A percentile compares a stretch with the other conserved stretches of the same genome.
phyloP scores from a whole-genome alignment of 768 basidiomycete genomes.

The Pleurotus djamor region DNA sequence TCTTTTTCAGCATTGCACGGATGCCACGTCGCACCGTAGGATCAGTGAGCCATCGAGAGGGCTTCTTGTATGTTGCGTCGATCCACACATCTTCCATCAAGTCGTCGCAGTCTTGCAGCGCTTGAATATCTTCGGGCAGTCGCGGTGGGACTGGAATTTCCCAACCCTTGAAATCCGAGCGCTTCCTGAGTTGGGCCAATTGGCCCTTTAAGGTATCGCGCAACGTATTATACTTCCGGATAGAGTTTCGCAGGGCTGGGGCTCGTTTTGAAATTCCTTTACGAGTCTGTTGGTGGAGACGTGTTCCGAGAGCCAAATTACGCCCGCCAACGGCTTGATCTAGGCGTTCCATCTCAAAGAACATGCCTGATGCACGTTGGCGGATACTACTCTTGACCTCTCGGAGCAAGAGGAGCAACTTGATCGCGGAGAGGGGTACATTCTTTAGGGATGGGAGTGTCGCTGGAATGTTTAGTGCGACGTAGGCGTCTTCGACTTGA shows the following conservation, averaged over 20 bases:
- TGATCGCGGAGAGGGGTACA: no score
- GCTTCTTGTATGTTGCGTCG: conserved; percentile 2
- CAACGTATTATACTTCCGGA: no score
- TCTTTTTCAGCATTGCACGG: conserved; percentile 17
- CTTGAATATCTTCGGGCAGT: conserved; percentile 24
- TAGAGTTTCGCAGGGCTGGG: conserved; percentile 12
- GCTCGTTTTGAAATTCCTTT: no score
- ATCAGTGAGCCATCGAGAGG: conserved; percentile 31
- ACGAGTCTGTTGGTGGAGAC: no score
- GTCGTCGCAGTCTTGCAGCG: conserved; percentile 16
- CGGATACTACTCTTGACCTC: conserved; percentile 38
- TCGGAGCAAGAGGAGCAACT: conserved; percentile 25
- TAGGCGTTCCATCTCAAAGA: conserved; percentile 35
- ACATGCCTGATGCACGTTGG: conserved; percentile 26
- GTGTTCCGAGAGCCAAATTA: conserved; percentile 30
- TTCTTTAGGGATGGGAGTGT: no score
- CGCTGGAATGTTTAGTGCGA: no score
- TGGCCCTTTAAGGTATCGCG: no score
- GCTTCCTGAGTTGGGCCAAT: no score
- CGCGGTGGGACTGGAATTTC: conserved; percentile 27
- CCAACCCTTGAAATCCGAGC: no score
- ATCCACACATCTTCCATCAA: conserved; percentile 39
- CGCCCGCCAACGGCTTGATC: conserved; percentile 27
- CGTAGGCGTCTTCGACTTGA: no score
- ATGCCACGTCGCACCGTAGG: conserved; percentile 17